Evolutionary conservation across 2,329 filamentous ascomycete species (phyloP), one percentile per base, ranked within the genome.

Genomic region (Neonectria punicea): DNA sequence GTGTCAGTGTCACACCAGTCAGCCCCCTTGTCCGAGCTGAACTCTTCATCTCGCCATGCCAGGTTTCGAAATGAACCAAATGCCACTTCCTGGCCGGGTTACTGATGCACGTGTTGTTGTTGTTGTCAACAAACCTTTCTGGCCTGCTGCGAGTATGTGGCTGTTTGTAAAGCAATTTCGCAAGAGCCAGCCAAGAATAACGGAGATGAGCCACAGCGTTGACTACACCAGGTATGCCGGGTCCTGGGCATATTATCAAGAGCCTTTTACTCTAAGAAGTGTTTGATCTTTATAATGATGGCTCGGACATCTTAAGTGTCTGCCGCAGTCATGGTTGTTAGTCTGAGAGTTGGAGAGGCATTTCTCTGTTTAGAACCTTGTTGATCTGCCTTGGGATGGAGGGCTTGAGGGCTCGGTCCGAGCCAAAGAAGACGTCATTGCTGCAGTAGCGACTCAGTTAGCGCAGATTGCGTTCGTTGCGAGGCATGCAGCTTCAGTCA

Each of bases 381-480:
- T 72, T 70, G 70, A 62, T 67, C 61, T 30, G 39, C 28, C 53
- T 34, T 28, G 47, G 10, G 20, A 20, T 22, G 14, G 20, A 47
- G 44, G 49, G 28, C 49, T 51, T 9, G 49, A 47, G 44, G 49
- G 28, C 49, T 51, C 10, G 49, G 49, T 8, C 49, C 28, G 49
- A 46, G 39, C 53, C 47, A 54, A 51, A 53, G 44, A 51, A 69
- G 68, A 73, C 71, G 71, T 73, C 71, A 73, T 73, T 53, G 32
- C 62, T 63, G 57, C 25, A 56, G 47, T 28, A 61, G 61, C 39
- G 16, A 41, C 53, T 55, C 41, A 30, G 53, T 68, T 70, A 71
- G 70, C 66, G 63, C 41, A 50, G 30, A 28, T 56, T 49, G 20
- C 22, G 53, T 65, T 56, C 43, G 34, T 57, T 11, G 43, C 50